These are phyloP conservation scores for Closterium sp. DNA, from an alignment of 139 green algal genomes.

Conservation along the genomic window DNA sequence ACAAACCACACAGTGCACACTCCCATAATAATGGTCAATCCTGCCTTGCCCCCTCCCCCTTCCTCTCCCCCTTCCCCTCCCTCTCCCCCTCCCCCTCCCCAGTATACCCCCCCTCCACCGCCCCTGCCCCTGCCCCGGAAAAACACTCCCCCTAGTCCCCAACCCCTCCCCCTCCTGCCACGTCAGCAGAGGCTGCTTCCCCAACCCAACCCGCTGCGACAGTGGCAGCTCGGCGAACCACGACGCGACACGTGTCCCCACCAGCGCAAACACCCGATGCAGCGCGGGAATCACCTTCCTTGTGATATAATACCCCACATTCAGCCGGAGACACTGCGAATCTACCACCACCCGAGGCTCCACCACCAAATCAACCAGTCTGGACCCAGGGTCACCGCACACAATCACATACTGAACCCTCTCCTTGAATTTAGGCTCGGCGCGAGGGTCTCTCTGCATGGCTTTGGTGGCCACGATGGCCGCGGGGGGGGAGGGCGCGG, in stretches of 20 bases:
- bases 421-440: conserved; percentile 84
- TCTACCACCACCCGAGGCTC: conserved; percentile 72
- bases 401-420: conserved; percentile 90
- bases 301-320: conserved; percentile 93
- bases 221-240: conserved; percentile 83
- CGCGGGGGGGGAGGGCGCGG: conserved; percentile 63
- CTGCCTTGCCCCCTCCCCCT: neutral
- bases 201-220: neutral
- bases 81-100: neutral
- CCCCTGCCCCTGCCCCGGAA: neutral
- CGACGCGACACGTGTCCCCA: conserved; percentile 77
- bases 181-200: conserved; percentile 18
- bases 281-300: conserved; percentile 90
- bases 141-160: neutral
- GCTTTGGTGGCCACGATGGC: conserved; percentile 84
- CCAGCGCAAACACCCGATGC: conserved; percentile 80
- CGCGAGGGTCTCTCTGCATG: conserved; percentile 75
- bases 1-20: conserved; percentile 86
- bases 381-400: conserved; percentile 65
- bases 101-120: neutral
- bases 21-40: conserved; percentile 91
- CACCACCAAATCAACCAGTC: conserved; percentile 60
- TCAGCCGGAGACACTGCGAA: conserved; percentile 62
- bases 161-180: neutral
- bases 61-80: neutral